Conservation (phyloP, 129 eudicot species). For the Centella asiatica region DNA sequence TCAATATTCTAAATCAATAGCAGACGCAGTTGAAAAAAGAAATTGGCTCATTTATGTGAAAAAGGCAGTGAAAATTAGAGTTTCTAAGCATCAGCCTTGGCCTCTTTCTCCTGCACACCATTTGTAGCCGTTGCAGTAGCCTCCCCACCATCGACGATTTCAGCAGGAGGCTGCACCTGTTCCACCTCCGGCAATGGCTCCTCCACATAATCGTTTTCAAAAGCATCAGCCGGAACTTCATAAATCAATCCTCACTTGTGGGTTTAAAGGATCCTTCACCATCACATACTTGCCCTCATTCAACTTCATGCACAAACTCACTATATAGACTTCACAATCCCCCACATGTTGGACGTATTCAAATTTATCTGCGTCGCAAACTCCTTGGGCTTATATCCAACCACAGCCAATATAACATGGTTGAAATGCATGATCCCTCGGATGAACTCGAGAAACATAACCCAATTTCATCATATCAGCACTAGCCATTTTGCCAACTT, state of each 20-base stretch:
- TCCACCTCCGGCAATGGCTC: constrained; percentile 82
- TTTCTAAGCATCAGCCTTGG: constrained; percentile 30
- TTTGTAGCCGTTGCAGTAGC: constrained; percentile 27
- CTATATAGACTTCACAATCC: constrained; percentile 81
- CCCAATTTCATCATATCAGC: constrained; percentile 94
- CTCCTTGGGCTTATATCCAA: constrained; percentile 73
- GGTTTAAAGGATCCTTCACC: constrained; percentile 74
- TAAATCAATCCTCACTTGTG: constrained; percentile 78
- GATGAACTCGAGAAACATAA: constrained; percentile 82
- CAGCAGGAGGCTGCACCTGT: constrained; percentile 78
- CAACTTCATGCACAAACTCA: constrained; percentile 85
- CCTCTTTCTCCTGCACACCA: constrained; percentile 44
- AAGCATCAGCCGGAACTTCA: constrained; percentile 89
- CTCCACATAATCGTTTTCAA: constrained; percentile 79
- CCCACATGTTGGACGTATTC: constrained; percentile 87
- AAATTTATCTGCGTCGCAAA: constrained; percentile 78
- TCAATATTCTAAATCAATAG: too few species aligned
- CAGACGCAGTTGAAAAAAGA: too few species aligned
- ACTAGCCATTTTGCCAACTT: constrained; percentile 72
- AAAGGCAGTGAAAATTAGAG: too few species aligned
- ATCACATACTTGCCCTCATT: constrained; percentile 77
- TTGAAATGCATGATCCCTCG: constrained; percentile 84
- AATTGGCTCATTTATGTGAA: too few species aligned
- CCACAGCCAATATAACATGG: constrained; percentile 79
- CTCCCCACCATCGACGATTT: constrained; percentile 41